Evolutionary conservation across 2,329 filamentous ascomycete genomes (phyloP).

Genomic region (Fusarium sp.): DNA sequence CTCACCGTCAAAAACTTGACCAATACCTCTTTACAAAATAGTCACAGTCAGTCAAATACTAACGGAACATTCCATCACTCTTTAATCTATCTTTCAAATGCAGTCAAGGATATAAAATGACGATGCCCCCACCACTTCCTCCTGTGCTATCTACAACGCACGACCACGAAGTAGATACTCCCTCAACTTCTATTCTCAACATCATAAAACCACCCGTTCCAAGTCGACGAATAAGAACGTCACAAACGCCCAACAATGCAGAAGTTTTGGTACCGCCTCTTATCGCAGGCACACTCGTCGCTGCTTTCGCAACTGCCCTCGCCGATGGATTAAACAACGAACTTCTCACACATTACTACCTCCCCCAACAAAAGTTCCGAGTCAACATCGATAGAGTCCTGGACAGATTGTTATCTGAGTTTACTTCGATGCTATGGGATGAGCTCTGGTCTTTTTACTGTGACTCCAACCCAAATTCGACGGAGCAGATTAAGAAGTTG

Average conservation of each 20-base stretch:
- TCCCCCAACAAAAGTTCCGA: conserved; percentile 48
- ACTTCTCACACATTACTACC: conserved; percentile 54
- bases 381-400: conserved; percentile 53
- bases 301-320: conserved; percentile 52
- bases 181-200: conserved; percentile 21
- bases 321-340: conserved; percentile 52
- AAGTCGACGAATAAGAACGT: conserved; percentile 45
- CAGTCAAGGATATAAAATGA: conserved; percentile 31
- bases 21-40: background rate
- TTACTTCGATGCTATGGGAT: conserved; percentile 52
- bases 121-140: conserved; percentile 43
- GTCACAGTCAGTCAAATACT: background rate
- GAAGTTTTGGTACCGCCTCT: conserved; percentile 53
- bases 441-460: conserved; percentile 53
- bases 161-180: conserved; percentile 29
- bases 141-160: conserved; percentile 42
- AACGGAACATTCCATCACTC: background rate
- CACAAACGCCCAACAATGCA: conserved; percentile 47
- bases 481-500: conserved; percentile 49
- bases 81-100: background rate
- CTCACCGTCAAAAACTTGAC: conserved; percentile 29
- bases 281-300: conserved; percentile 51
- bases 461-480: conserved; percentile 44
- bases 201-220: conserved; percentile 53
- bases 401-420: conserved; percentile 51